These are phyloP conservation scores for Blastobotrys ciferrii DNA, from an alignment of 1,139 yeast genomes.

Conservation along the genomic window DNA sequence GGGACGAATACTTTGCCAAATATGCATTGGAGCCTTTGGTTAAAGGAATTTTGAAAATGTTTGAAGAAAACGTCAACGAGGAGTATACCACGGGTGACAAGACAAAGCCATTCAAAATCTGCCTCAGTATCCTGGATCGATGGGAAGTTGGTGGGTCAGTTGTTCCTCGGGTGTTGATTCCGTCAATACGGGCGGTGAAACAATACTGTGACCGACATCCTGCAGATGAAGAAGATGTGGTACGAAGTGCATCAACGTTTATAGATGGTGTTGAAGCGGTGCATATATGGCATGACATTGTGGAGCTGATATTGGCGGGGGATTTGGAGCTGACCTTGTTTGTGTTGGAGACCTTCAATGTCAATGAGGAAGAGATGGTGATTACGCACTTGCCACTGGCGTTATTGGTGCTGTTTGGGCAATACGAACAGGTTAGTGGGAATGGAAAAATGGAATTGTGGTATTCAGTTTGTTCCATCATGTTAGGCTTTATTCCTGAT, in stretches of 20 bases:
- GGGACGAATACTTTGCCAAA: constrained; percentile 56
- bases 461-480: constrained; percentile 1
- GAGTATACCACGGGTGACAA: constrained; percentile 35
- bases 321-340: constrained; percentile 52
- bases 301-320: constrained; percentile 38
- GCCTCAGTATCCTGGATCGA: constrained; percentile 75
- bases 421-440: constrained; percentile 5
- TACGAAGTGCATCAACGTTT: constrained; percentile 60
- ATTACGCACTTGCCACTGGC: constrained; percentile 71
- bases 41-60: constrained; percentile 51
- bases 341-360: constrained; percentile 62
- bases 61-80: constrained; percentile 34
- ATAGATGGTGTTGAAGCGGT: constrained; percentile 84
- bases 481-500: constrained; percentile 49
- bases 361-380: constrained; percentile 85
- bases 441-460: neutral
- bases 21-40: constrained; percentile 54
- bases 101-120: constrained; percentile 57
- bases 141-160: constrained; percentile 87
- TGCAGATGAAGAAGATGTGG: constrained; percentile 41
- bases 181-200: constrained; percentile 48
- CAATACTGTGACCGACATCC: constrained; percentile 21
- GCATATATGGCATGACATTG: constrained; percentile 69
- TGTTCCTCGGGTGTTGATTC: constrained; percentile 67
- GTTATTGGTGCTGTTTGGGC: constrained; percentile 47